These are phyloP conservation scores for Solanum boliviense DNA, from an alignment of 257 asterid species.

Conservation along the genomic window DNA sequence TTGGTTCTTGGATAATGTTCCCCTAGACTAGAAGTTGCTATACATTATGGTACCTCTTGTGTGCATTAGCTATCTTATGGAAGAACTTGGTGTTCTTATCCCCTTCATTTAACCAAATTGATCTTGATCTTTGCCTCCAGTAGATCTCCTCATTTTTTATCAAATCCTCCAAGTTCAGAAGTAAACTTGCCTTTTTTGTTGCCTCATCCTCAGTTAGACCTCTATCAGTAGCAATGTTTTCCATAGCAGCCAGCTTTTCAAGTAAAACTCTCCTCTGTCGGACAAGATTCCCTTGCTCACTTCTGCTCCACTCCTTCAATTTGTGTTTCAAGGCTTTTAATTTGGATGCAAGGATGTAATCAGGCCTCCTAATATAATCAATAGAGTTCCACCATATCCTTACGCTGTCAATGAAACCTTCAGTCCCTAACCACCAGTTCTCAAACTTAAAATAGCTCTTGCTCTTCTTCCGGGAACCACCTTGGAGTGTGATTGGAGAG, in stretches of 20 bases:
- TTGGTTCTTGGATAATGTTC: not conserved
- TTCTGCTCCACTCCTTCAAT: not conserved
- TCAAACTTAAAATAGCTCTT: too few species aligned
- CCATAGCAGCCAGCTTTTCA: not conserved
- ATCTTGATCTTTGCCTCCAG: not conserved
- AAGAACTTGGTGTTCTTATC: not conserved
- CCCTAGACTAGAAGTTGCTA: not conserved
- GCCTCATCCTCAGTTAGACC: not conserved
- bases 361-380: too few species aligned
- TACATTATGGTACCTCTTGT: not conserved
- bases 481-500: too few species aligned
- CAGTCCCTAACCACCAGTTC: too few species aligned
- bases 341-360: not conserved
- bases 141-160: not conserved
- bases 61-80: not conserved
- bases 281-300: not conserved
- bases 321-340: not conserved
- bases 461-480: too few species aligned
- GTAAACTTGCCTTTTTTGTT: not conserved
- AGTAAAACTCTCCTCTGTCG: not conserved
- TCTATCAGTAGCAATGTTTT: not conserved
- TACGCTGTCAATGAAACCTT: too few species aligned
- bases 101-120: not conserved
- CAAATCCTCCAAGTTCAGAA: not conserved
- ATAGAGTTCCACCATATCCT: too few species aligned